Conservation (phyloP, 2,329 filamentous ascomycete genomes). For the Alternaria triticimaculans region DNA sequence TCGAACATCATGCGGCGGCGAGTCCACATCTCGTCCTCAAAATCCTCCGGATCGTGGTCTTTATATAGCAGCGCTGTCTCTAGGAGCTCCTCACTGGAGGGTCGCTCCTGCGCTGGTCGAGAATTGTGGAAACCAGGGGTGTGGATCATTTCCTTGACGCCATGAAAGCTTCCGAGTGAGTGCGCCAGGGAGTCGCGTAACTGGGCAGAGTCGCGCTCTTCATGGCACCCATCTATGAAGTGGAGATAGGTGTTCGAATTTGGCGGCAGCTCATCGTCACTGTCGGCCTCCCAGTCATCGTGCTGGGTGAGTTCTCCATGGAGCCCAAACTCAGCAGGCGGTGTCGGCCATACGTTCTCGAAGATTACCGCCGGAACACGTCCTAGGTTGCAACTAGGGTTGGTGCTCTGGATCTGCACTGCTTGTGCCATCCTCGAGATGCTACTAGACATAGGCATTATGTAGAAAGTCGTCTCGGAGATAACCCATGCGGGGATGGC, state of each 20-base stretch:
- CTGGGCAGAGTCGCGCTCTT: background rate
- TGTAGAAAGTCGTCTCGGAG: background rate
- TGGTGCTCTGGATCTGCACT: background rate
- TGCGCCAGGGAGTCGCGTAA: background rate
- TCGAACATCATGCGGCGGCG: background rate
- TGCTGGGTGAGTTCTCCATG: background rate
- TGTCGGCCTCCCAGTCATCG: background rate
- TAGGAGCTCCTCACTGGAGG: background rate
- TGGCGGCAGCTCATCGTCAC: background rate
- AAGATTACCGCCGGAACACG: background rate
- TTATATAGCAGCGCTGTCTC: background rate
- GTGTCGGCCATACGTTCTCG: background rate
- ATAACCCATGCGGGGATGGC: background rate
- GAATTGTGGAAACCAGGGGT: background rate
- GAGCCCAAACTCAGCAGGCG: background rate
- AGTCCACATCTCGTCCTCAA: background rate
- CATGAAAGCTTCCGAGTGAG: background rate
- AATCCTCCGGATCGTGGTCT: background rate
- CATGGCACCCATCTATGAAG: background rate
- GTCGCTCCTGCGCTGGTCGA: background rate
- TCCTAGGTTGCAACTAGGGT: background rate
- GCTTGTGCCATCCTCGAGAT: background rate
- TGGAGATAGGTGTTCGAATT: background rate
- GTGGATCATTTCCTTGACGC: background rate
- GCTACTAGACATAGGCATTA: background rate